Percentiles rank a stretch among this genome's conserved stretches.
Conservation (phyloP, 106 monocot species). For the Dendrobium officinale region DNA sequence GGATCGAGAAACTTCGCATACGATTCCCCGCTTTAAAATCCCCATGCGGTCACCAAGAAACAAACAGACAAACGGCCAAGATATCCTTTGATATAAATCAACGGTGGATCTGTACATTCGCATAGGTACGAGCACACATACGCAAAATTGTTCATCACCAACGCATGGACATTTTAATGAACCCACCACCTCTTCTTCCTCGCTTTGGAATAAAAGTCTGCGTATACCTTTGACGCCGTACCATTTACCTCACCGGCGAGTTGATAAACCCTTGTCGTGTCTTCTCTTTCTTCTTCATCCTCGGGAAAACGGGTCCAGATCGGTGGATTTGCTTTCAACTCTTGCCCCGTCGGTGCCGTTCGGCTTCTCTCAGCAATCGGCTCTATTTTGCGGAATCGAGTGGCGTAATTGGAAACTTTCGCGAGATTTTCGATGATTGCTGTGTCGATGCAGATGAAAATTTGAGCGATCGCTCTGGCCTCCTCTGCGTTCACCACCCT, state of each 20-base stretch:
- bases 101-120: not conserved
- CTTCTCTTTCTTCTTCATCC: not conserved
- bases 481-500: not conserved
- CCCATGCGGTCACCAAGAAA: not conserved
- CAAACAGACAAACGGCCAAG: not conserved
- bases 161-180: not conserved
- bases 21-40: not conserved
- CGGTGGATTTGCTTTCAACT: not conserved
- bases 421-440: not conserved
- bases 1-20: not conserved
- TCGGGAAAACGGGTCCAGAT: not conserved
- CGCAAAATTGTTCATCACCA: not conserved
- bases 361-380: not conserved
- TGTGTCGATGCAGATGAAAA: not conserved
- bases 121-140: not conserved
- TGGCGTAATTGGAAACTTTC: not conserved
- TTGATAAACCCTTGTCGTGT: not conserved
- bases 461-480: not conserved
- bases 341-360: not conserved
- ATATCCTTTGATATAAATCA: not conserved
- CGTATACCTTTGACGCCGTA: not conserved
- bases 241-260: not conserved
- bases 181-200: not conserved
- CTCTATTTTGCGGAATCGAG: not conserved
- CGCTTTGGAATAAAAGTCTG: not conserved